Evolutionary conservation across 148 eudicot species (phyloP).

Genomic region (Pouteria glomerata): DNA sequence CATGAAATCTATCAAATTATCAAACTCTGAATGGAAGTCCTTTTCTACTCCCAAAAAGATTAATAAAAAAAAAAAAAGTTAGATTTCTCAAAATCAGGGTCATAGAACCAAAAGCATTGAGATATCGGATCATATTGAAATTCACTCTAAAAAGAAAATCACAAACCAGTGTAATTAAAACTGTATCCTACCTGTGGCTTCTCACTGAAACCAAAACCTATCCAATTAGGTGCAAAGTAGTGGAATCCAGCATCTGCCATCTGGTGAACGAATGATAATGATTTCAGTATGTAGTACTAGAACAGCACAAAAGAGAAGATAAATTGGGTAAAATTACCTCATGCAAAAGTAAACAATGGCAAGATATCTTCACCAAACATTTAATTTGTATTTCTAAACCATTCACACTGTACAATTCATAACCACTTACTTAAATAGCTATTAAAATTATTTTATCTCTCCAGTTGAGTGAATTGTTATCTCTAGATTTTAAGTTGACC

Average conservation of each 20-base stretch:
- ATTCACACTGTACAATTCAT: neutral
- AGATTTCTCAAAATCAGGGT: too few species aligned
- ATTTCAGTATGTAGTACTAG: slow-evolving; percentile 8
- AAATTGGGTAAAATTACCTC: neutral
- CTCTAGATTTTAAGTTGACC: neutral
- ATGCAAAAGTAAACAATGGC: neutral
- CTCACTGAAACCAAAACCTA: slow-evolving; percentile 98
- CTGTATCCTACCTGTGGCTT: slow-evolving; percentile 91
- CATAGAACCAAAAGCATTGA: neutral
- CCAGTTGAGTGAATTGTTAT: neutral
- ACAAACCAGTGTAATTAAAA: slow-evolving; percentile 91
- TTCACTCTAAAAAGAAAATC: neutral
- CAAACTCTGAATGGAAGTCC: slow-evolving; percentile 84
- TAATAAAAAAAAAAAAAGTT: neutral
- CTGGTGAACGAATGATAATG: slow-evolving; percentile 26
- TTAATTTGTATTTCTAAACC: neutral
- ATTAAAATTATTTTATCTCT: neutral
- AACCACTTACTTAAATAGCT: neutral
- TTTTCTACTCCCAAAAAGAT: slow-evolving; percentile 51
- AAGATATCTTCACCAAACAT: neutral
- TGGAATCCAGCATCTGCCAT: slow-evolving; percentile 91
- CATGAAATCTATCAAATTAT: slow-evolving; percentile 70
- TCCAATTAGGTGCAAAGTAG: slow-evolving; percentile 98
- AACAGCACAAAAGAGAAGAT: neutral
- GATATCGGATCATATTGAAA: neutral